Base-by-base conservation (phyloP, 2,329 filamentous ascomycete genomes). In the Claviceps sp. region DNA sequence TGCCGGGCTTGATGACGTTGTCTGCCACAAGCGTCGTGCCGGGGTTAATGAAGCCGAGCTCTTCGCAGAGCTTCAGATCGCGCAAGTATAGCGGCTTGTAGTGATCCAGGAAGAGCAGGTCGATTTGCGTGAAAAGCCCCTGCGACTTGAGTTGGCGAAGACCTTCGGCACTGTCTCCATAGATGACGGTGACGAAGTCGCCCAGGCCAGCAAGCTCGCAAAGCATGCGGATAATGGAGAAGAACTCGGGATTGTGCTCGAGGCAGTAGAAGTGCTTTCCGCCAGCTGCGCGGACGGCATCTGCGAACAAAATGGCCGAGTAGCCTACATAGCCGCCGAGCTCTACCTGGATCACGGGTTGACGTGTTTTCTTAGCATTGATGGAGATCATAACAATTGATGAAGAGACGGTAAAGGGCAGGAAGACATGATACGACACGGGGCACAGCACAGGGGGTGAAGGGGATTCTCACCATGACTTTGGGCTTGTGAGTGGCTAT, bases 321-420 rank as follows among this genome's bases (percentile, higher is more conserved):
- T 93, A 93, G 43, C 87, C 87, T 20, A 89, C 76, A 65, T 91
- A 93, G 48, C 85, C 84, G 47, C 88, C 87, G 0, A 93, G 74
- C 63, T 94, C 87, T 47, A 91, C 48, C 48, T 50, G 30, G 16
- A 30, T 3, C 38, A n/a, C 5, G n/a, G 6, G 4, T 8, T 9
- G 3, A 11, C 34, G 6, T n/a, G 8, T 22, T 26, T 24, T 38
- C 14, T 48, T 48, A 38, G 36, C 47, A 36, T 8, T 20, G 16
- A 30, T 30, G 26, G 26, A 30, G 9, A 9, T 30, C 8, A 30
- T 30, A 8, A 9, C 1, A 11, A 11, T 30, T 11, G 26, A 30
- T 30, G 26, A 30, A 30, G 26, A 11, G 26, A 30, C 26, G 26
- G 26, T 4, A n/a, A 26, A 18, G 5, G 3, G 5, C 5, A 20